Evolutionary conservation across 257 asterid genomes (phyloP), one percentile per base, ranked within the genome.

Genomic region (Thymus mandschuricus): DNA sequence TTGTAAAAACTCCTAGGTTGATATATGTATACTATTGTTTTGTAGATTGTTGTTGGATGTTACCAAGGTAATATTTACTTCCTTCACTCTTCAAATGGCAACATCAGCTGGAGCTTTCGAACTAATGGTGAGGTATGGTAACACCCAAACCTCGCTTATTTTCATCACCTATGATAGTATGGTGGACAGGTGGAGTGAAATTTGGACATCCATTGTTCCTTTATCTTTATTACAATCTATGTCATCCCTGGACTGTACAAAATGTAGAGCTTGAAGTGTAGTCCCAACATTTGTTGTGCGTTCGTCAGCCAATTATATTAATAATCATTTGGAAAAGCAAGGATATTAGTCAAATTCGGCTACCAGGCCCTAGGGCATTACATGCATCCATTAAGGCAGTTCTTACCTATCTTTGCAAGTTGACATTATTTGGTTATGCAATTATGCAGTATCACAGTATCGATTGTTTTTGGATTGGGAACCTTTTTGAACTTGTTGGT

Each of bases 31-130:
- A 21, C 21, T 21, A 21, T 21, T 21, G 27, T 56, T 80, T 71
- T 71, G 35, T 72, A 92, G 96, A 90, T 93, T 80, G 92, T 91
- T 60, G 91, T 93, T 71, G 98, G 98, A 73, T 91, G 97, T 77
- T 93, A 91, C 75, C 80, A 80, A 55, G 97, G 98, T 60, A 78
- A 82, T 70, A 85, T 93, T 46, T 89, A 91, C 80, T 89, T 93
- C 81, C 86, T 93, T 71, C 60, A 86, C 73, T 80, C 84, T 81
- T 79, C 82, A 74, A 78, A 80, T 80, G 98, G 98, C 62, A 75
- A 77, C 74, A 75, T 88, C 82, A 73, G 87, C 83, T 91, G 97
- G 96, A 87, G 74, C 66, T 91, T 85, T 79, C 88, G 31, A 77
- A 93, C 98, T 58, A 56, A 81, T 63, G 96, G 96, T n/a, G 96